Base-by-base conservation (phyloP, 345 rosid species). In the Lepidium aucheri region DNA sequence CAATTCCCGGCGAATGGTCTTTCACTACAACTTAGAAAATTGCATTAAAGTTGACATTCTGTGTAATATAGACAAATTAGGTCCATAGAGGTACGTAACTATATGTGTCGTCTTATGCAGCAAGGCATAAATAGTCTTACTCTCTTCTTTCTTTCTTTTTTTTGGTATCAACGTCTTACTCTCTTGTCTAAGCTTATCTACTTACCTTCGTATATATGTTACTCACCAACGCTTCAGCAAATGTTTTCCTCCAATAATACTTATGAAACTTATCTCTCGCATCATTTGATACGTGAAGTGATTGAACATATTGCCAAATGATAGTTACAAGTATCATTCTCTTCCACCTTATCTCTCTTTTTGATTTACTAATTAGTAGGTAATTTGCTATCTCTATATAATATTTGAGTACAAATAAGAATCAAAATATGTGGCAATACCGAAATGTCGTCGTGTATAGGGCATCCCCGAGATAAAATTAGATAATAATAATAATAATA, bases 1-100 rank as follows among this genome's bases (percentile, higher is more conserved):
- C n/a, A 12, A 18, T 50, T 60, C 18, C 73, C 10, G 52, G 67
- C 60, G 67, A 60, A 69, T 60, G 42, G 35, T 50, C 50, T 22
- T 22, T 60, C 67, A 51, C 14, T 41, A 57, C 5, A 14, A 36
- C 32, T 38, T 58, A 20, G 16, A 69, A 32, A 50, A 60, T 14
- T 51, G 67, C 52, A 51, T 7, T 46, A 26, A 70, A 43, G 68
- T 70, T 64, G 75, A 70, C 75, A 62, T 53, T n/a, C 9, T 54
- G 28, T 28, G 42, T 45, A 61, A 70, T 26, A n/a, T 33, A 70
- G 63, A 62, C 75, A 62, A 70, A 70, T 16, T 6, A 33, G 69
- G 56, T 24, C 50, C 74, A 47, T 44, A 36, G 63, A 53, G 10
- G 50, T 16, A 53, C 69, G 57, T 45, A 62, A 44, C 41, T 44